Evolutionary conservation across 805 yeast genomes (phyloP).

Genomic region (Metschnikowia noctiluminum): DNA sequence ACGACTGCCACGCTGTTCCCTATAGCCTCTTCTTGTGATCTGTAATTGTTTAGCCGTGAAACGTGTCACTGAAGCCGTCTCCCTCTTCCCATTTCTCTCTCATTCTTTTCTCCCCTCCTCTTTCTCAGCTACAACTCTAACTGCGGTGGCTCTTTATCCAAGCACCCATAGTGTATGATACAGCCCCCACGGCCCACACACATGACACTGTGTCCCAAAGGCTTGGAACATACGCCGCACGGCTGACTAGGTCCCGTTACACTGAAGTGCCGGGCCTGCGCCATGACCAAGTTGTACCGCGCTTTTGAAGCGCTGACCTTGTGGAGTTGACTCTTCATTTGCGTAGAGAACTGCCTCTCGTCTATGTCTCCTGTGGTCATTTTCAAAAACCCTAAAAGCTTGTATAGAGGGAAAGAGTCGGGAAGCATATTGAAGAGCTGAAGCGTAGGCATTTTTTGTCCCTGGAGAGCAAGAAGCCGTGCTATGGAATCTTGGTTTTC

Average conservation of each 20-base stretch:
- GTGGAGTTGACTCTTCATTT: constrained; percentile 46
- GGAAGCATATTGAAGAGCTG: constrained; percentile 54
- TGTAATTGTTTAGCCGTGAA: no score
- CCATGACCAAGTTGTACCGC: constrained; percentile 40
- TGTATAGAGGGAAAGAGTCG: constrained; percentile 40
- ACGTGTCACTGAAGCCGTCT: no score
- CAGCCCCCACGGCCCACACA: constrained; percentile 43
- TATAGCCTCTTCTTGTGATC: no score
- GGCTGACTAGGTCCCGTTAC: constrained; percentile 38
- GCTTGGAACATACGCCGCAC: constrained; percentile 61
- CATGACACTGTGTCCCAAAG: constrained; percentile 52
- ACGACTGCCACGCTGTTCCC: no score
- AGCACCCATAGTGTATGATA: constrained; percentile 59
- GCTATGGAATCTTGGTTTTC: constrained; percentile 36
- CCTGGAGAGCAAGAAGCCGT: constrained; percentile 41
- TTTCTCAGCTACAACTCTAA: neutral
- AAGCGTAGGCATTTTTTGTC: constrained; percentile 45
- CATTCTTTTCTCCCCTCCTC: neutral
- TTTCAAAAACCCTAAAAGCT: constrained; percentile 43
- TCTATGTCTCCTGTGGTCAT: constrained; percentile 42
- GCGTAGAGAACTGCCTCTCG: constrained; percentile 35
- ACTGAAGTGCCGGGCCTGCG: constrained; percentile 33
- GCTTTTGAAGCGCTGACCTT: constrained; percentile 52
- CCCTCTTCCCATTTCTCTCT: no score
- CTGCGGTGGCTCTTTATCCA: neutral